Percentiles rank a stretch among this genome's conserved stretches.
phyloP scores from a whole-genome alignment of 768 basidiomycete species.

The Sporobolomyces phaffii region DNA sequence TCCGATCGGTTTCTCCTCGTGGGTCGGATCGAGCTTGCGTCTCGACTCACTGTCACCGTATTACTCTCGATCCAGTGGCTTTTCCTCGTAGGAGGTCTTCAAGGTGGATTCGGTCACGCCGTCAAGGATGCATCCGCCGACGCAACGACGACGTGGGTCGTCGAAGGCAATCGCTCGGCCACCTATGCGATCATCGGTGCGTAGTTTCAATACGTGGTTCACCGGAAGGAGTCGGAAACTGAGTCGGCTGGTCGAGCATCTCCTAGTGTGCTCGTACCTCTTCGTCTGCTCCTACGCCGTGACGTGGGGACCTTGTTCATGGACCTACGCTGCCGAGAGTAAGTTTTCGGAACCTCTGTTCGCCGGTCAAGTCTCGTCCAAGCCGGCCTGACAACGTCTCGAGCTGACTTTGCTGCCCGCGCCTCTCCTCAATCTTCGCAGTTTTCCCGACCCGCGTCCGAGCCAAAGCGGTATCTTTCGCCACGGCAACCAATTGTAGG shows the following conservation, averaged over 20 bases:
- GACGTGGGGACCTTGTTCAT: slow-evolving; percentile 62
- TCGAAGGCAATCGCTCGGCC: slow-evolving; percentile 54
- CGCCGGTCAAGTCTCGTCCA: too few species aligned
- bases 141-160: slow-evolving; percentile 52
- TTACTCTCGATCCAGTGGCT: slow-evolving; percentile 52
- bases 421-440: too few species aligned
- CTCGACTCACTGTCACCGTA: too few species aligned
- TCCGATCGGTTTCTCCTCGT: too few species aligned
- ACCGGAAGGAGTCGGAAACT: too few species aligned
- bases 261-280: slow-evolving; percentile 58
- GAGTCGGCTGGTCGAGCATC: too few species aligned
- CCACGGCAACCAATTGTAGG: slow-evolving; percentile 42
- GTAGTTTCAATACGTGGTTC: too few species aligned
- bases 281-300: slow-evolving; percentile 63
- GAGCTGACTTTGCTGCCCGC: too few species aligned
- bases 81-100: slow-evolving; percentile 69
- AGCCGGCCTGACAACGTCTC: too few species aligned
- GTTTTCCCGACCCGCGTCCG: slow-evolving; percentile 51
- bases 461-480: slow-evolving; percentile 56
- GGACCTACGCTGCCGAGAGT: slow-evolving; percentile 50
- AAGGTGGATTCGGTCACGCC: slow-evolving; percentile 56
- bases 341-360: too few species aligned
- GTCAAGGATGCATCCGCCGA: not conserved
- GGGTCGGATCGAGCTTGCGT: too few species aligned
- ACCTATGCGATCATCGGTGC: slow-evolving; percentile 65